Evolutionary conservation across 228 moss, liverwort and hornwort species (phyloP), one percentile per base, ranked within the genome.

Genomic region (Sphagnum magellanicum): DNA sequence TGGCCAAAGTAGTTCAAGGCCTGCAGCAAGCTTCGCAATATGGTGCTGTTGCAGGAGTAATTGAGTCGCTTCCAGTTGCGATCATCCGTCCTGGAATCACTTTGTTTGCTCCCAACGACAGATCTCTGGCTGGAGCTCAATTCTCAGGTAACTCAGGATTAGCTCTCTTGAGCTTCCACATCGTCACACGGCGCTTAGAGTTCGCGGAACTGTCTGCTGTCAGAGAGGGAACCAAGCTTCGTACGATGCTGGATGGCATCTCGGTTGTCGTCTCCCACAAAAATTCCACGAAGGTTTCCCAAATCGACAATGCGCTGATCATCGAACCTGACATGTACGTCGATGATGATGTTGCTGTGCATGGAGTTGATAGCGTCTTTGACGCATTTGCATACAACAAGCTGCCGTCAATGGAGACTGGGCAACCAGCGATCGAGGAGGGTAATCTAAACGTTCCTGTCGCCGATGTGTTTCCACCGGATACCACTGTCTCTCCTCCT

Each of bases 61-160:
- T 69, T 49, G 49, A 69, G 13, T 59, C 69, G 16, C 55, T 60
- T 15, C 48, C 59, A 15, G 8, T 11, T 49, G 59, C 60, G 8
- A 49, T 69, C 49, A 60, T 69, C 47, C 47, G 57, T 5, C 59
- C 69, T 50, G 60, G 58, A 49, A 59, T 60, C 55, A 69, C 69
- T 6, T 60, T 69, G 69, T 69, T 69, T 58, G 69, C 69, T 69
- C 69, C 69, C 8, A 50, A 60, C 49, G 69, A 69, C 50, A 58
- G 10, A 6, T 55, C 59, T 47, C 60, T 69, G 8, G 13, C 48
- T 69, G 59, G 59, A 48, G 50, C 60, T 5, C 8, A 60, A 32
- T 58, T 69, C 16, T 57, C 59, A 3, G 59, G 59, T 5, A 13
- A 69, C 46, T 48, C 69, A 47, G 69, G 59, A 8, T 48, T 60